Evolutionary conservation across 139 green algal genomes (phyloP).

Genomic region (Chlamydomonas sphaeroides): DNA sequence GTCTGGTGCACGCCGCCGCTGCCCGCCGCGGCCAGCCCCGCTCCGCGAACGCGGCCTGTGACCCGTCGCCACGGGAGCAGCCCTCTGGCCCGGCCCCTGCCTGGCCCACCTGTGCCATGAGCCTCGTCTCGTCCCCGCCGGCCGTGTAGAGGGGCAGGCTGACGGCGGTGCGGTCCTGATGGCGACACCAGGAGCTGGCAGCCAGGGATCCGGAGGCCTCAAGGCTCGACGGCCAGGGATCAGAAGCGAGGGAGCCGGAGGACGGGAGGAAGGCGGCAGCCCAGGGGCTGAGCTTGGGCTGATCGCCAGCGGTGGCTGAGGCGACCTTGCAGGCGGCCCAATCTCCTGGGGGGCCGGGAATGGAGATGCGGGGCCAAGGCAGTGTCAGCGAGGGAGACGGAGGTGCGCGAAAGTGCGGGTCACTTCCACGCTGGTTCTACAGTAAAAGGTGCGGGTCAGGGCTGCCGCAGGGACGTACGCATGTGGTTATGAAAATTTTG

Average conservation of each 20-base stretch:
- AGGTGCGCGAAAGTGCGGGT: background rate
- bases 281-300: background rate
- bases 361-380: background rate
- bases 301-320: too few species aligned
- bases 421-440: background rate
- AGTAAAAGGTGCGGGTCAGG: background rate
- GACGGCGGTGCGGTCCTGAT: background rate
- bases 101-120: background rate
- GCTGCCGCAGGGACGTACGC: background rate
- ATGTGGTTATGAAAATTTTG: background rate
- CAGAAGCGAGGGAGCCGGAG: background rate
- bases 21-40: too few species aligned
- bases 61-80: background rate
- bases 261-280: background rate
- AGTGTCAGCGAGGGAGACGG: too few species aligned
- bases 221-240: too few species aligned
- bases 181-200: background rate
- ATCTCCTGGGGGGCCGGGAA: background rate
- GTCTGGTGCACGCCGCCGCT: too few species aligned
- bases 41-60: background rate
- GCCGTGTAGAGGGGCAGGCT: background rate
- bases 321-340: background rate
- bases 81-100: too few species aligned
- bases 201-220: background rate
- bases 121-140: background rate